These are phyloP conservation scores for Talaromyces nanjingensis DNA, from an alignment of 495 filamentous ascomycete species.

Conservation along the genomic window DNA sequence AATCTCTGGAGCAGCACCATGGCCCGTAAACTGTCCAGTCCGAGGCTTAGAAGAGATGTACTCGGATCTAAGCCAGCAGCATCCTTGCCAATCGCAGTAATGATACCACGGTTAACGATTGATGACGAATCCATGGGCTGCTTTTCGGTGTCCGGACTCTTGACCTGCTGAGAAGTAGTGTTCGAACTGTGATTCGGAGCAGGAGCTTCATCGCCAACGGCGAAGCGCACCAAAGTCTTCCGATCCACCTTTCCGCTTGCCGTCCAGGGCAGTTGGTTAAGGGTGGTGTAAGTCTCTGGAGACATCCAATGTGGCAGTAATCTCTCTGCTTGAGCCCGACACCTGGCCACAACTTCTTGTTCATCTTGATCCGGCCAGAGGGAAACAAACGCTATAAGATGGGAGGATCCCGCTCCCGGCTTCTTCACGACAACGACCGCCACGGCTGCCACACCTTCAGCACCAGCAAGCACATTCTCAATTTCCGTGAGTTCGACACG, in stretches of 20 bases:
- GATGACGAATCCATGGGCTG: not conserved
- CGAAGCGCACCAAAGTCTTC: conserved; percentile 1
- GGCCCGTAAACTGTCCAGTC: conserved; percentile 6
- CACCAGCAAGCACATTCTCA: conserved; percentile 15
- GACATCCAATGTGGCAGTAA: not conserved
- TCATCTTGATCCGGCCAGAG: conserved; percentile 1
- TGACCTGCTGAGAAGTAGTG: not conserved
- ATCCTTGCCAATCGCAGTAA: not conserved
- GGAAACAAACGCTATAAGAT: not conserved
- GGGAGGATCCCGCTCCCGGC: not conserved
- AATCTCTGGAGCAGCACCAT: conserved; percentile 3
- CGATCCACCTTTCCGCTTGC: conserved; percentile 3
- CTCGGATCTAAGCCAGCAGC: not conserved
- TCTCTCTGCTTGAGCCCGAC: not conserved
- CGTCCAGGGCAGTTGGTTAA: not conserved
- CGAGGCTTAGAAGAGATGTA: conserved; percentile 1
- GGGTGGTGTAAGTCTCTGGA: not conserved
- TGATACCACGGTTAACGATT: not conserved
- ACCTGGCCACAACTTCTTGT: not conserved
- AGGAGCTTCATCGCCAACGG: not conserved
- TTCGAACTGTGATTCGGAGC: not conserved
- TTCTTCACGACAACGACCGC: not conserved
- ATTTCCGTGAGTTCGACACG: conserved; percentile 46
- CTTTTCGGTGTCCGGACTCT: not conserved
- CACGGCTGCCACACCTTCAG: conserved; percentile 1